A percentile compares a stretch with the other conserved stretches of the same genome.
Conservation (phyloP, 2,329 filamentous ascomycete genomes). For the Colletotrichum abscissum region DNA sequence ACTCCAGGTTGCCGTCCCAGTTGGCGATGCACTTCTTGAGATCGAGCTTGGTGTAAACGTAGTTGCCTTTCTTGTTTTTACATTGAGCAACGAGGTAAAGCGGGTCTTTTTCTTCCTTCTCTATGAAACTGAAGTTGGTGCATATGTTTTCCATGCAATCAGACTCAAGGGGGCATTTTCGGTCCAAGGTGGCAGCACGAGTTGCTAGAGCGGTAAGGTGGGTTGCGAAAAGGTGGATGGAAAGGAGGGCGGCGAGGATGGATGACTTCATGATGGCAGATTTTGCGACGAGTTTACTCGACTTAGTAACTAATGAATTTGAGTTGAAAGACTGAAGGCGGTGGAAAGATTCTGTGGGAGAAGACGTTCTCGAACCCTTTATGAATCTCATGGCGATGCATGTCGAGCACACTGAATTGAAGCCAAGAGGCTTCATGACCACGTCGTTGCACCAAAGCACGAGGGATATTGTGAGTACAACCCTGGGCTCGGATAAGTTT, state of each 20-base stretch:
- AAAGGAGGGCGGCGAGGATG: not conserved
- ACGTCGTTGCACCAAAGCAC: not conserved
- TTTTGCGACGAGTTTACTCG: not conserved
- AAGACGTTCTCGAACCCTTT: not conserved
- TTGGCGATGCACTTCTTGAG: constrained; percentile 11
- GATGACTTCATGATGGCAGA: not conserved
- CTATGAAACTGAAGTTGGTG: not conserved
- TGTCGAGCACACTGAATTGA: not conserved
- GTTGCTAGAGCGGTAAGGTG: not conserved
- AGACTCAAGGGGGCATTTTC: constrained; percentile 8
- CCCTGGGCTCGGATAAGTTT: not conserved
- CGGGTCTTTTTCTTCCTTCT: not conserved
- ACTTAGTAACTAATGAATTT: not conserved
- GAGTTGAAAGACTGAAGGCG: not conserved
- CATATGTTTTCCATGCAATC: constrained; percentile 1
- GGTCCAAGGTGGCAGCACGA: not conserved
- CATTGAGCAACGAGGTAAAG: not conserved
- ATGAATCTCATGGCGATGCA: not conserved
- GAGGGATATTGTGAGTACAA: not conserved
- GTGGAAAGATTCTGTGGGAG: not conserved
- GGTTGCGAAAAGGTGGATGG: not conserved
- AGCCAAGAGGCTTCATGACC: not conserved
- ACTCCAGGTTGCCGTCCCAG: not conserved
- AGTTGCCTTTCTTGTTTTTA: not conserved
- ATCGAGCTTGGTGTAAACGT: not conserved